Conservation (phyloP, 1,284 basidiomycete genomes). For the Sporisorium reilianum region DNA sequence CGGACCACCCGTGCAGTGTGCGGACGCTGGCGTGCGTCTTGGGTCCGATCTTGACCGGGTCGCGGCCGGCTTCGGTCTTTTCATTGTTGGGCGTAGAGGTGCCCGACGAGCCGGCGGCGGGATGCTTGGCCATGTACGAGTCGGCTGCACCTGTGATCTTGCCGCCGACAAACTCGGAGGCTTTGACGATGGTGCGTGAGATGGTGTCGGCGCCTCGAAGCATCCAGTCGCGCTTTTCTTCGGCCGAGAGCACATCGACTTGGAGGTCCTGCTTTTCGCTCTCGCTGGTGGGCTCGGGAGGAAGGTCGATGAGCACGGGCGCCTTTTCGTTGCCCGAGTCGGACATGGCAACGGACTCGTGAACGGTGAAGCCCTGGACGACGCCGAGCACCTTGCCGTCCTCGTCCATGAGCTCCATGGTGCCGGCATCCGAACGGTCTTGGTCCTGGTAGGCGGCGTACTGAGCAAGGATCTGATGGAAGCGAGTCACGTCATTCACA, state of each 20-base stretch:
- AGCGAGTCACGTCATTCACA: constrained; percentile 20
- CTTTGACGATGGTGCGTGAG: constrained; percentile 62
- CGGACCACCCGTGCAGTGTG: constrained; percentile 44
- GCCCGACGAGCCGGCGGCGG: constrained; percentile 34
- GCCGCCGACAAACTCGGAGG: constrained; percentile 53
- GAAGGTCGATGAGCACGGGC: constrained; percentile 57
- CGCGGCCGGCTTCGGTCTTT: constrained; percentile 26
- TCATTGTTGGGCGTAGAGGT: constrained; percentile 25
- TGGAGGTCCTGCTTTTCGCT: constrained; percentile 32
- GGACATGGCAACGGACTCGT: constrained; percentile 44
- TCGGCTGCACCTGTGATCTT: constrained; percentile 57
- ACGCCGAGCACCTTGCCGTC: constrained; percentile 55
- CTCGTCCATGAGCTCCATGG: constrained; percentile 58
- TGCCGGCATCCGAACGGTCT: constrained; percentile 41
- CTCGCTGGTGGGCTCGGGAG: constrained; percentile 35
- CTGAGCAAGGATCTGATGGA: constrained; percentile 56
- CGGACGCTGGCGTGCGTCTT: constrained; percentile 30
- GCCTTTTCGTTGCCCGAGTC: constrained; percentile 56
- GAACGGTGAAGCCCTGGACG: constrained; percentile 45
- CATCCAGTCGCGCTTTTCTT: constrained; percentile 56
- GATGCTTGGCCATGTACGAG: constrained; percentile 46
- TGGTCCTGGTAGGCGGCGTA: constrained; percentile 55
- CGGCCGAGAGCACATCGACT: constrained; percentile 37
- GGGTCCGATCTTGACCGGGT: constrained; percentile 32
- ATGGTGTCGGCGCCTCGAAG: constrained; percentile 58